Conservation (phyloP, 441 rosid species). For the Arabidopsis lyrata region DNA sequence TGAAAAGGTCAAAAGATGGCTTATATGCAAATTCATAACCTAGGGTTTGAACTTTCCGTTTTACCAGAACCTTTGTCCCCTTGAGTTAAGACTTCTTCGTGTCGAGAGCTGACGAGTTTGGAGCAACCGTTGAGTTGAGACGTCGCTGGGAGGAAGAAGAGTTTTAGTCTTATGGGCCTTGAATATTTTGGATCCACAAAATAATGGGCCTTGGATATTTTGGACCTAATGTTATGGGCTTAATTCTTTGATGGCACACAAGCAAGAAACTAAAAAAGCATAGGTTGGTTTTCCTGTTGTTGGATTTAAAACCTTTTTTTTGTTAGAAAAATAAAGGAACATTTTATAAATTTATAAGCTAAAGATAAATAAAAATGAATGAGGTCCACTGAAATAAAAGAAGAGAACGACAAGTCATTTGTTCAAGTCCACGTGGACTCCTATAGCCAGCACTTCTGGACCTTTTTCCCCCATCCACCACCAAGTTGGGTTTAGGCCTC, state of each 20-base stretch:
- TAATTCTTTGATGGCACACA: neutral
- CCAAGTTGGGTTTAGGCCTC: conserved; percentile 37
- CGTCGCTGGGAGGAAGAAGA: too few species aligned
- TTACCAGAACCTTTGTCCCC: too few species aligned
- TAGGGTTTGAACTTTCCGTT: too few species aligned
- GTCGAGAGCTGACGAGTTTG: too few species aligned
- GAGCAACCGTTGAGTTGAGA: too few species aligned
- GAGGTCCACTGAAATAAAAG: conserved; percentile 33
- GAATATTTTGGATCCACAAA: neutral
- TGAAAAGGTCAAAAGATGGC: neutral
- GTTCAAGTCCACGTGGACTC: conserved; percentile 34
- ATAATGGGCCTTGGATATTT: conserved; percentile 9
- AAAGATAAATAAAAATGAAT: neutral
- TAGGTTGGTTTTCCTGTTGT: neutral
- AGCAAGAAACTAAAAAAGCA: neutral
- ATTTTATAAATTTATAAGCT: neutral
- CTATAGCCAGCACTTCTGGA: conserved; percentile 27
- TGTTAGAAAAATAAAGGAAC: neutral
- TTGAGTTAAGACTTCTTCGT: too few species aligned
- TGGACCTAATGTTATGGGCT: conserved; percentile 24
- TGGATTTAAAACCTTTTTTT: neutral
- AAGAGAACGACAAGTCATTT: conserved; percentile 24
- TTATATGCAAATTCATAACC: neutral
- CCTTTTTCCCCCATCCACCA: conserved; percentile 24
- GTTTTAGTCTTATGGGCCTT: too few species aligned